These are phyloP conservation scores for Psilocybe tampanensis DNA, from an alignment of 768 basidiomycete genomes.

Conservation along the genomic window DNA sequence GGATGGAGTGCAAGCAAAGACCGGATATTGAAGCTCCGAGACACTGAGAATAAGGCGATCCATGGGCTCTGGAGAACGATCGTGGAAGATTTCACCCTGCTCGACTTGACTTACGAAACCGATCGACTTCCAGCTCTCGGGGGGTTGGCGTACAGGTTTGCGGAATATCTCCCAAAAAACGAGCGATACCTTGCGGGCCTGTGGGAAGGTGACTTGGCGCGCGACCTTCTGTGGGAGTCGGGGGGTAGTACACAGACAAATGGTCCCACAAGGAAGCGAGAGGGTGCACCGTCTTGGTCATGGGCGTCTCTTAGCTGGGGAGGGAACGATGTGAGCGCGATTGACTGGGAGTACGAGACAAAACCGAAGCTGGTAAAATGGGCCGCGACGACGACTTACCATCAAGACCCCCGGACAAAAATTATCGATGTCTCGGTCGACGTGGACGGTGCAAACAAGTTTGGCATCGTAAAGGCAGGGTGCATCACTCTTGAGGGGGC, in stretches of 20 bases:
- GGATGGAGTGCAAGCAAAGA: conserved; percentile 18
- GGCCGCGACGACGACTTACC: conserved; percentile 11
- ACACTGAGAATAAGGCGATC: conserved; percentile 2
- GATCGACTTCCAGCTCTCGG: conserved; percentile 17
- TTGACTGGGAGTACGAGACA: conserved; percentile 18
- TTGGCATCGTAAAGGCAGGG: conserved; percentile 11
- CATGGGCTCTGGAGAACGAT: conserved; percentile 17
- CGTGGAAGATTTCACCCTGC: conserved; percentile 13
- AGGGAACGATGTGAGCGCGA: conserved; percentile 4
- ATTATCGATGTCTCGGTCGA: conserved; percentile 8
- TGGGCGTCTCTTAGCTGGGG: conserved; percentile 17
- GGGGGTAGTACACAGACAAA: conserved; percentile 5
- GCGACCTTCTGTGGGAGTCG: conserved; percentile 17
- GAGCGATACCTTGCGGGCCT: conserved; percentile 18
- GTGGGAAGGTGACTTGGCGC: conserved; percentile 17
- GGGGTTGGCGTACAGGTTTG: conserved; percentile 16
- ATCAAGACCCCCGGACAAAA: conserved; percentile 12
- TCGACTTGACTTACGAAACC: conserved; percentile 17
- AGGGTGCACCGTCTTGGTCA: conserved; percentile 14
- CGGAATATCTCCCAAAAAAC: conserved; percentile 10
- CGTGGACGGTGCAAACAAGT: conserved; percentile 13
- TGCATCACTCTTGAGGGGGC: conserved; percentile 13
- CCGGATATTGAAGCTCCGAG: conserved; percentile 6
- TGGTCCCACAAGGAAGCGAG: conserved; percentile 9
- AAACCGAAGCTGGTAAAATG: conserved; percentile 17